Evolutionary conservation across 306 rosid genomes (phyloP).

Genomic region (Senna tora): DNA sequence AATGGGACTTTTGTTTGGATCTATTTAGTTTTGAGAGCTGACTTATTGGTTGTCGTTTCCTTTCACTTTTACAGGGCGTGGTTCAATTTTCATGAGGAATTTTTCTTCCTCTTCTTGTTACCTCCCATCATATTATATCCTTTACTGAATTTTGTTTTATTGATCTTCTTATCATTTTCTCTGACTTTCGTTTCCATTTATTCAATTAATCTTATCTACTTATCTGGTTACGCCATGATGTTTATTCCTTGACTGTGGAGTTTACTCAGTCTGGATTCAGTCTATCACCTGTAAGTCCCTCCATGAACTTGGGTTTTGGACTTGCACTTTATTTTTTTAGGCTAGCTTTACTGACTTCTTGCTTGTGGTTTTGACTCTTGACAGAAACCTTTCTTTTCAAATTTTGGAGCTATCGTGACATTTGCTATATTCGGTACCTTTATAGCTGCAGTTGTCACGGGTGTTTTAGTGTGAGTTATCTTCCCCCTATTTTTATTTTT

Average conservation of each 20-base stretch:
- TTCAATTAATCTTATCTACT: constrained; percentile 20
- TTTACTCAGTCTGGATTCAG: constrained; percentile 99
- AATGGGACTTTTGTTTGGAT: background rate
- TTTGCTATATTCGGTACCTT: constrained; percentile 93
- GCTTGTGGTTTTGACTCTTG: constrained; percentile 30
- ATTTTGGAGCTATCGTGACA: constrained; percentile 98
- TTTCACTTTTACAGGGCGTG: constrained; percentile 67
- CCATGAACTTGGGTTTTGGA: background rate
- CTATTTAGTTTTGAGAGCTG: constrained; percentile 12
- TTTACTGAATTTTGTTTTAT: constrained; percentile 13
- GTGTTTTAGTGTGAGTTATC: constrained; percentile 80
- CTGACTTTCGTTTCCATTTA: background rate
- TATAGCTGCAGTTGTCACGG: constrained; percentile 85
- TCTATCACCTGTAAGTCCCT: constrained; percentile 85
- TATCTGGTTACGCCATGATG: constrained; percentile 3
- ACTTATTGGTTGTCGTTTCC: constrained; percentile 23
- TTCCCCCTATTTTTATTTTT: background rate
- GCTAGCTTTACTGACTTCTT: constrained; percentile 10
- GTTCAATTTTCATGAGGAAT: constrained; percentile 99
- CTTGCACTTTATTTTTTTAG: constrained; percentile 14
- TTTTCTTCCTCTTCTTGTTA: constrained; percentile 91
- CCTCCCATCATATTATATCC: constrained; percentile 99
- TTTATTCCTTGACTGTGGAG: constrained; percentile 62
- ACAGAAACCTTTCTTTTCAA: constrained; percentile 97
- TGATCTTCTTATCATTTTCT: background rate